Base-by-base conservation (phyloP, 768 basidiomycete genomes). In the Nevesoporus exiguus region DNA sequence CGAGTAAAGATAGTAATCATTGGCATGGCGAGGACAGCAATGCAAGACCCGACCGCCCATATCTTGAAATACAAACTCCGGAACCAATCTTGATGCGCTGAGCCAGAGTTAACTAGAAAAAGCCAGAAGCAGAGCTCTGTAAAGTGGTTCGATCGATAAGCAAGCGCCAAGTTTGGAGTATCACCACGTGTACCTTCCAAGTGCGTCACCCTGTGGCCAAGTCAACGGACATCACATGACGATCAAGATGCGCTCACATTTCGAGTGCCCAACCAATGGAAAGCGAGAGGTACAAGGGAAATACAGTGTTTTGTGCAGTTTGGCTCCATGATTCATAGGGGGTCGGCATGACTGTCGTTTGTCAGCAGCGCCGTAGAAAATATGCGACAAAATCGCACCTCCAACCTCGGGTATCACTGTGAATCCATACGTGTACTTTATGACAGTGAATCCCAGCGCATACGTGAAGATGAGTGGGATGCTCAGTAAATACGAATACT, bases 111-210 rank as follows among this genome's bases (percentile, higher is more conserved):
- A 46, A 92, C 74, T 34, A 93, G 80, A 73, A 90, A 93, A 13
- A 92, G 71, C 90, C 91, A 93, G 67, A 93, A 93, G 62, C 88
- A 93, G 0, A 93, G 76, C 61, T 93, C 90, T 90, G 53, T 8
- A 21, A 30, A 37, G 10, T 11, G 7, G n/a, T 34, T 8, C 24
- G 40, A 50, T 39, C 19, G 47, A 47, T 55, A 39, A 52, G 47
- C 47, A 1, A 1, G 34, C 11, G 24, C 11, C n/a, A 29, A 8
- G 5, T n/a, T 9, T 11, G 22, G 15, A 13, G 25, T 15, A 44
- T 40, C 31, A 17, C 5, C 24, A 47, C 9, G 31, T 24, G 19
- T 55, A 87, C 88, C 88, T 83, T 91, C 88, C 60, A 90, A 68
- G 69, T 91, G 90, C 0, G 87, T 86, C 7, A 90, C 80, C 76